Evolutionary conservation across 176 grass and related monocot species (phyloP).

Genomic region (Hordeum marinum): DNA sequence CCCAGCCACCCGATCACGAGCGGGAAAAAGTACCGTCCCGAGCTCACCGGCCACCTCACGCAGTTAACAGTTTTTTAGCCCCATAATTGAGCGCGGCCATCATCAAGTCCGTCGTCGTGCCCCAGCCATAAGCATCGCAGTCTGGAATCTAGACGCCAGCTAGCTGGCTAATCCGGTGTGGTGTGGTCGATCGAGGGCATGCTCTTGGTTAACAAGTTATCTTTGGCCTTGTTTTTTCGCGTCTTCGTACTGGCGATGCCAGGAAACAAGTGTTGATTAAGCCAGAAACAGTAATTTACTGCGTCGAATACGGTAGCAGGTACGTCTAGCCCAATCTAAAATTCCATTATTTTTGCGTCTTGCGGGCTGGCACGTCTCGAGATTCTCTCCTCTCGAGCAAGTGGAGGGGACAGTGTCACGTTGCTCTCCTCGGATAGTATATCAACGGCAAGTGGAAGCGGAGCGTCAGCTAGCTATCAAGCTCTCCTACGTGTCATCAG

Average conservation of each 20-base stretch:
- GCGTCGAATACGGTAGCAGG: not conserved
- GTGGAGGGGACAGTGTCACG: not conserved
- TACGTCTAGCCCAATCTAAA: not conserved
- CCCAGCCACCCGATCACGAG: not conserved
- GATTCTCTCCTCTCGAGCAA: constrained; percentile 16
- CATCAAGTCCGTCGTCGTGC: not conserved
- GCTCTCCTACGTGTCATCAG: not conserved
- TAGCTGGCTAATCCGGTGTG: not conserved
- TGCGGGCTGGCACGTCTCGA: not conserved
- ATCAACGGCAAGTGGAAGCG: not conserved
- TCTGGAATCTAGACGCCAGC: not conserved
- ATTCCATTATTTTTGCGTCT: not conserved
- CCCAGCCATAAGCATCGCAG: not conserved
- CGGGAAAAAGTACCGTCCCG: constrained; percentile 4
- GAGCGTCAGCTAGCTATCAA: not conserved
- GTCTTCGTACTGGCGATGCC: not conserved
- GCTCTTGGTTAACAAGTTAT: not conserved
- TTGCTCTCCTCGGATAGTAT: not conserved
- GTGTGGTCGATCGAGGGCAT: not conserved
- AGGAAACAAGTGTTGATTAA: not conserved
- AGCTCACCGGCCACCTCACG: constrained; percentile 1
- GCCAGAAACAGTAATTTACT: not conserved
- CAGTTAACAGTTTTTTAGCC: constrained; percentile 24
- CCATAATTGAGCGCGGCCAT: constrained; percentile 43
- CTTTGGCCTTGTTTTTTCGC: not conserved